Conservation (phyloP, 1,284 basidiomycete genomes). For the Moniliophthora roreri region DNA sequence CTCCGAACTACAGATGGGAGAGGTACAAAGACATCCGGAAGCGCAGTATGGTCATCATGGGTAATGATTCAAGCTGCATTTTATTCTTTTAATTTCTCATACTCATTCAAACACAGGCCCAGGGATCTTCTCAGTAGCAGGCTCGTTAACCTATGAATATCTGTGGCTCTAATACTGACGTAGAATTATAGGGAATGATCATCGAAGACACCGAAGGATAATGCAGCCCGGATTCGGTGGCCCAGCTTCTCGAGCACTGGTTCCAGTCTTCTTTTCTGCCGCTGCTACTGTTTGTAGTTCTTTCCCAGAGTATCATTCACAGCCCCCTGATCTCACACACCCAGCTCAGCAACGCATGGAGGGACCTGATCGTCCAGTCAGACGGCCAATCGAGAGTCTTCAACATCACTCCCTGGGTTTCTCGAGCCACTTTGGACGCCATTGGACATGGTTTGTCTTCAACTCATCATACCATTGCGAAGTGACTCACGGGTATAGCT, state of each 20-base stretch:
- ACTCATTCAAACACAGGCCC: not conserved
- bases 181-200: slow-evolving; percentile 16
- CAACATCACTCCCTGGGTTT: slow-evolving; percentile 39
- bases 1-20: slow-evolving; percentile 14
- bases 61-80: slow-evolving; percentile 1
- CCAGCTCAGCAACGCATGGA: slow-evolving; percentile 9
- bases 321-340: too few species aligned
- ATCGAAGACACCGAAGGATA: slow-evolving; percentile 20
- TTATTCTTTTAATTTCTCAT: not conserved
- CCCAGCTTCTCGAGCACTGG: slow-evolving; percentile 15
- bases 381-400: slow-evolving; percentile 35
- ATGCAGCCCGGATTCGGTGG: slow-evolving; percentile 20
- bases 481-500: slow-evolving; percentile 1
- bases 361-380: slow-evolving; percentile 15
- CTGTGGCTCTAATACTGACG: not conserved
- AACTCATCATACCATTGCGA: too few species aligned
- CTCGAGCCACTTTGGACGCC: slow-evolving; percentile 43
- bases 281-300: not conserved
- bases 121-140: slow-evolving; percentile 1
- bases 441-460: slow-evolving; percentile 39
- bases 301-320: not conserved
- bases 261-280: slow-evolving; percentile 12
- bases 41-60: not conserved
- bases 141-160: not conserved
- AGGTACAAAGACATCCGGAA: slow-evolving; percentile 1